These are phyloP conservation scores for Fusarium mundagurra DNA, from an alignment of 2,329 filamentous ascomycete genomes.

Conservation along the genomic window DNA sequence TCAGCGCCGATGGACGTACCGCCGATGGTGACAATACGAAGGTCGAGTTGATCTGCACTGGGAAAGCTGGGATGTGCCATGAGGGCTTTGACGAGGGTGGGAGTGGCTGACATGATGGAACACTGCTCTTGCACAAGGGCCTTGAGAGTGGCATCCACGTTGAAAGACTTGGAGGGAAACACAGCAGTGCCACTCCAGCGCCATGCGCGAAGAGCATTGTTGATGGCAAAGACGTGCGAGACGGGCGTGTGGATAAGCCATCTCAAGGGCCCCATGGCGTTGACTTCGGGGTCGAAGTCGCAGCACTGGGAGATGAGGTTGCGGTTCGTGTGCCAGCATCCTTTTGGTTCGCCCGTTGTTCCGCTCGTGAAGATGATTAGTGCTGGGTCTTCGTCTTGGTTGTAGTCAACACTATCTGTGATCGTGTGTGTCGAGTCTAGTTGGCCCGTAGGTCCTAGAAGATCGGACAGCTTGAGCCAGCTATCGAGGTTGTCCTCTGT, in stretches of 20 bases:
- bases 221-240: constrained; percentile 53
- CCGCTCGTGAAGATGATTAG: constrained; percentile 61
- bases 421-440: neutral
- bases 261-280: constrained; percentile 41
- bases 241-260: constrained; percentile 53
- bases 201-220: constrained; percentile 52
- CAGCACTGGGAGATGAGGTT: constrained; percentile 52
- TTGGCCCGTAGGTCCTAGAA: neutral
- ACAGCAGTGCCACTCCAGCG: constrained; percentile 47
- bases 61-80: constrained; percentile 46
- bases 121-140: constrained; percentile 48
- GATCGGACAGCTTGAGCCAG: constrained; percentile 35
- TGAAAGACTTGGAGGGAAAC: constrained; percentile 49
- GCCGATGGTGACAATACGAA: constrained; percentile 49
- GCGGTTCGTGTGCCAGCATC: constrained; percentile 53
- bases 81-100: constrained; percentile 48
- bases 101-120: constrained; percentile 54
- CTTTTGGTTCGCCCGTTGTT: constrained; percentile 59
- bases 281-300: constrained; percentile 50
- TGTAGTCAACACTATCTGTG: neutral
- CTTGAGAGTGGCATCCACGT: constrained; percentile 45
- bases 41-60: constrained; percentile 38
- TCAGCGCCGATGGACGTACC: constrained; percentile 46
- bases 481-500: constrained; percentile 16
- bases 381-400: constrained; percentile 40